These are phyloP conservation scores for Bacidia gigantensis DNA, from an alignment of 495 filamentous ascomycete genomes.

Conservation along the genomic window DNA sequence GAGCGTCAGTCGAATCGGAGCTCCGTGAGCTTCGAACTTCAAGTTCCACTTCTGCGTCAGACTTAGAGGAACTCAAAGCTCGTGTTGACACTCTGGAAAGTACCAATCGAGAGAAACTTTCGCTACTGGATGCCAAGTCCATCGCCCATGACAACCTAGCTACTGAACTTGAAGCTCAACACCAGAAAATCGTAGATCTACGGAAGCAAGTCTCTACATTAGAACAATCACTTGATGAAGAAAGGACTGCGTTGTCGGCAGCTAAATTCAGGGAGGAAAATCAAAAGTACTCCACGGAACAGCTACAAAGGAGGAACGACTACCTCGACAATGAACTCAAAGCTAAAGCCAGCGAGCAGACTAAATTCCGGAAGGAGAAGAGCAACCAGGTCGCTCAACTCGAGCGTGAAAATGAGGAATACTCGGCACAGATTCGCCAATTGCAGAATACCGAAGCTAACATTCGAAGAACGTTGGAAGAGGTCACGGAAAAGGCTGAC, in stretches of 20 bases:
- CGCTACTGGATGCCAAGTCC: conserved; percentile 78
- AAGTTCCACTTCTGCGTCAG: conserved; percentile 58
- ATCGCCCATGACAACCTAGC: conserved; percentile 73
- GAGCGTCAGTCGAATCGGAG: conserved; percentile 62
- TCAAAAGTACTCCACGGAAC: conserved; percentile 75
- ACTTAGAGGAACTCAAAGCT: conserved; percentile 58
- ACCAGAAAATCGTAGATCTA: conserved; percentile 73
- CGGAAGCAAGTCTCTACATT: conserved; percentile 64
- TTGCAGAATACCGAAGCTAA: conserved; percentile 65
- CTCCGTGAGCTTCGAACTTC: conserved; percentile 66
- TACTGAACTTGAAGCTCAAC: conserved; percentile 71
- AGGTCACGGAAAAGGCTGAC: conserved; percentile 73
- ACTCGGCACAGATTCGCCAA: conserved; percentile 56
- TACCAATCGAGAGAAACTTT: conserved; percentile 78
- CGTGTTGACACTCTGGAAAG: conserved; percentile 77
- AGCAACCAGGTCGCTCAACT: conserved; percentile 71
- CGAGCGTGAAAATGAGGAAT: conserved; percentile 77
- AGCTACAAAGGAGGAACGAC: conserved; percentile 75
- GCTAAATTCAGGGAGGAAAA: conserved; percentile 79
- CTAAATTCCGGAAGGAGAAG: conserved; percentile 93
- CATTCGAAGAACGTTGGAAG: conserved; percentile 66
- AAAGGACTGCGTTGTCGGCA: conserved; percentile 59
- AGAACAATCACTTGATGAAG: conserved; percentile 68
- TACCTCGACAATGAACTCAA: conserved; percentile 85
- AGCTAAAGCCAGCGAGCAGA: conserved; percentile 68